phyloP scores from a whole-genome alignment of 73 alveolate genomes.

The Paramecium octaurelia region DNA sequence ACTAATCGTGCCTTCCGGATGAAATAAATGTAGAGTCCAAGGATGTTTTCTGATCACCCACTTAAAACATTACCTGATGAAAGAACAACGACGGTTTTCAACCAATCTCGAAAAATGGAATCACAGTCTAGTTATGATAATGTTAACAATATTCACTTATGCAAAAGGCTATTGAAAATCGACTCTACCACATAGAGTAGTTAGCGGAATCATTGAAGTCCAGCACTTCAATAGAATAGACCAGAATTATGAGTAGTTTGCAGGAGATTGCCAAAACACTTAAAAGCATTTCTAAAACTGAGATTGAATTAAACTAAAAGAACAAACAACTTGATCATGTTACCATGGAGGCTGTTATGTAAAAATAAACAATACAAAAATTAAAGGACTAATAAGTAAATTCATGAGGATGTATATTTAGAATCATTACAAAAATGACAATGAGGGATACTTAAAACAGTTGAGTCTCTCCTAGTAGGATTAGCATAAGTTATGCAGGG shows the following conservation, averaged over 20 bases:
- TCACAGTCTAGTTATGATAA: background rate
- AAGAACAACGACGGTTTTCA: constrained; percentile 5
- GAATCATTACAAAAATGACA: background rate
- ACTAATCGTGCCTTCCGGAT: background rate
- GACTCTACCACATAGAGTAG: background rate
- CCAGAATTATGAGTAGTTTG: background rate
- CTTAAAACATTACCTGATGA: constrained; percentile 38
- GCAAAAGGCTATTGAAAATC: constrained; percentile 16
- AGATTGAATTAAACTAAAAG: constrained; percentile 9
- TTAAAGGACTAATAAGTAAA: constrained; percentile 13
- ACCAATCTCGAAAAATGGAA: background rate
- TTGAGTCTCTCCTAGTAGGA: background rate
- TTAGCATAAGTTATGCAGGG: background rate
- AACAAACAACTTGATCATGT: background rate
- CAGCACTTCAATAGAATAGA: background rate
- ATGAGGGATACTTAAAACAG: background rate
- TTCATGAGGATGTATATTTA: background rate
- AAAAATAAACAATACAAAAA: background rate
- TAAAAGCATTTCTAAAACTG: constrained; percentile 6
- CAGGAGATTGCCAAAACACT: constrained; percentile 11
- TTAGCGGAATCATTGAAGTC: background rate
- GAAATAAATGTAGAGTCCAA: background rate
- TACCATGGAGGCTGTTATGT: background rate
- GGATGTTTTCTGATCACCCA: background rate
- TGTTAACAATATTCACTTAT: background rate